These are phyloP conservation scores for Phoma sp. DNA, from an alignment of 2,329 filamentous ascomycete genomes.

Conservation along the genomic window DNA sequence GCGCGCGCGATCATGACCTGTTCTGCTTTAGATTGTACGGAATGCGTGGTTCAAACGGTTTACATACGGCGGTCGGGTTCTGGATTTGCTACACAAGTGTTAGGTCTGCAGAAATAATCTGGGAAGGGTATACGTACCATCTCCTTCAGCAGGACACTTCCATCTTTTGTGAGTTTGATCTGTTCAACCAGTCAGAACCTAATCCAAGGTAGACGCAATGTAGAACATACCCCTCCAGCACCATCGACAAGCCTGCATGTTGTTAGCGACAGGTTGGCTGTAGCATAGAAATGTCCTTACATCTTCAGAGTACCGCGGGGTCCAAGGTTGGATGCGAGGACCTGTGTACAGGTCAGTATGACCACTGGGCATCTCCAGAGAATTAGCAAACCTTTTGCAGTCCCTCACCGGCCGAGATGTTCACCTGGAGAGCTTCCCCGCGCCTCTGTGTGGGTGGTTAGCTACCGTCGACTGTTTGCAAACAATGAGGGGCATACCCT, in stretches of 20 bases:
- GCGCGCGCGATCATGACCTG: constrained; percentile 75
- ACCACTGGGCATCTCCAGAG: background rate
- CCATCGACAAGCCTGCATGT: constrained; percentile 64
- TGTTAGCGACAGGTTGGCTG: constrained; percentile 45
- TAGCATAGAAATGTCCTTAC: constrained; percentile 63
- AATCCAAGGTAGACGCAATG: background rate
- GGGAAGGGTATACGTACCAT: constrained; percentile 56
- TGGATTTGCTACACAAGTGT: constrained; percentile 75
- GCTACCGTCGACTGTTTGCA: constrained; percentile 38
- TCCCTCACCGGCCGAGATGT: constrained; percentile 95
- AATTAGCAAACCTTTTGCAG: constrained; percentile 52
- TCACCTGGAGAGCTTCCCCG: constrained; percentile 95
- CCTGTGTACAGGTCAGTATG: constrained; percentile 62
- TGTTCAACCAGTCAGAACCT: constrained; percentile 48
- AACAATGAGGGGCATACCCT: constrained; percentile 66
- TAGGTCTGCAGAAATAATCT: constrained; percentile 11
- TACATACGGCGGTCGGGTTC: constrained; percentile 87
- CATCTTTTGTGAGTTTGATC: constrained; percentile 99
- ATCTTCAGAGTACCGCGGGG: constrained; percentile 96
- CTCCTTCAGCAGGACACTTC: constrained; percentile 79
- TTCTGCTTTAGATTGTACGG: constrained; percentile 14
- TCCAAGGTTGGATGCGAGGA: constrained; percentile 94
- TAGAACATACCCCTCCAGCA: constrained; percentile 60
- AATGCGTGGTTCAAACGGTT: background rate
- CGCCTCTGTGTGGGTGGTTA: constrained; percentile 72